These are phyloP conservation scores for Penicillium nucicola DNA, from an alignment of 495 filamentous ascomycete genomes.

Conservation along the genomic window DNA sequence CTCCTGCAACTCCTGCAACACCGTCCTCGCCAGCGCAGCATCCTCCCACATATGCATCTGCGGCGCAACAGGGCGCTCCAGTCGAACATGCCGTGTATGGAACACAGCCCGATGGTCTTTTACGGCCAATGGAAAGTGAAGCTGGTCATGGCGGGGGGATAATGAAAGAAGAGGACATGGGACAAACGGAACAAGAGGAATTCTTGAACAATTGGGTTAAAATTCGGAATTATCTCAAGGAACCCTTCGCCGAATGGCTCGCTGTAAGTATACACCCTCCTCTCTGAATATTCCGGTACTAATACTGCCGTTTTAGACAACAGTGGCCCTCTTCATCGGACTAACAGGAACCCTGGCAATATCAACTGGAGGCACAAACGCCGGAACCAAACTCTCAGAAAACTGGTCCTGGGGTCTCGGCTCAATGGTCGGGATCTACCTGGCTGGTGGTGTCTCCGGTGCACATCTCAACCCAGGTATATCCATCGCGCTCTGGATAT, in stretches of 20 bases:
- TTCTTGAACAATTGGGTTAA: constrained; percentile 24
- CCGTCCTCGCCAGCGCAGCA: neutral
- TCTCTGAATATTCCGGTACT: neutral
- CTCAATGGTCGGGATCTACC: constrained; percentile 56
- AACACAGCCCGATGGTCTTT: constrained; percentile 9
- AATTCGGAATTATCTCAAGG: constrained; percentile 13
- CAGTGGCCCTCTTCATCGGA: constrained; percentile 11
- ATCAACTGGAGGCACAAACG: neutral
- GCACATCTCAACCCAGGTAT: constrained; percentile 58
- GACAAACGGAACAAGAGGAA: neutral
- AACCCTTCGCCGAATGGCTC: constrained; percentile 26
- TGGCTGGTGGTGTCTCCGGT: constrained; percentile 49
- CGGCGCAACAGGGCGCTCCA: constrained; percentile 2
- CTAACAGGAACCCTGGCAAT: neutral
- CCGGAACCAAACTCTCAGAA: neutral
- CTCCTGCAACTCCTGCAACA: neutral
- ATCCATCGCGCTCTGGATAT: constrained; percentile 53
- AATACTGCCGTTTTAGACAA: constrained; percentile 9
- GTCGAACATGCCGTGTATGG: constrained; percentile 8
- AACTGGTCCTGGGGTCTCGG: constrained; percentile 27
- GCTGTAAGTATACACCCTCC: constrained; percentile 12
- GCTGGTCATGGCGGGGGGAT: neutral
- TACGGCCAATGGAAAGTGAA: constrained; percentile 12
- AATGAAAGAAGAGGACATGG: neutral
- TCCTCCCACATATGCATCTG: constrained; percentile 6